Conservation (phyloP, 768 basidiomycete genomes). For the Omphalotus guepiniiformis region DNA sequence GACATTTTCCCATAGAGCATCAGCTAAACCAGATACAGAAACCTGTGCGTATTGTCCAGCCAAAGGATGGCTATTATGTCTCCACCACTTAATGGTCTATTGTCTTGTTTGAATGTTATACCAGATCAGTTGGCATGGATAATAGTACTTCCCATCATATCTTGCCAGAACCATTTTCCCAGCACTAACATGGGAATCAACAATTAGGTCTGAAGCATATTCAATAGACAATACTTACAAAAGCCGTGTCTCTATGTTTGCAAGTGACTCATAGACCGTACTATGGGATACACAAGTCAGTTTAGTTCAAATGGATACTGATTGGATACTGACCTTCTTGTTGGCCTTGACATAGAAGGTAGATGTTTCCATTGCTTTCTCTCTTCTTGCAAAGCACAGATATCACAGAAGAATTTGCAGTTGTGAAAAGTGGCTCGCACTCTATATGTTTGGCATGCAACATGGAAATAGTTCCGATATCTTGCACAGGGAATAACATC, state of each 20-base stretch:
- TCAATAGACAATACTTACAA: background rate
- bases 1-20: background rate
- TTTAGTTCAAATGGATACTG: background rate
- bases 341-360: background rate
- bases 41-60: background rate
- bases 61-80: background rate
- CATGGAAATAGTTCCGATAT: background rate
- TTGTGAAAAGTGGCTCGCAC: background rate
- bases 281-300: background rate
- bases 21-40: background rate
- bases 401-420: background rate
- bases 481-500: background rate
- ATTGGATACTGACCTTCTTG: background rate
- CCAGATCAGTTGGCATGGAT: background rate
- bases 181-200: background rate
- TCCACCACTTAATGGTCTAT: background rate
- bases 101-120: background rate
- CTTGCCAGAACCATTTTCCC: background rate
- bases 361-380: background rate
- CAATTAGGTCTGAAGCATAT: background rate
- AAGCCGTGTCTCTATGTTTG: background rate
- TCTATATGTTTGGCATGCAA: background rate
- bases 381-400: background rate
- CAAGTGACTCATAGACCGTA: background rate
- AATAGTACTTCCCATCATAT: background rate